A percentile compares a stretch with the other conserved stretches of the same genome.
Conservation (phyloP, 192 early-diverging fungal genomes). For the Mortierella antarctica region DNA sequence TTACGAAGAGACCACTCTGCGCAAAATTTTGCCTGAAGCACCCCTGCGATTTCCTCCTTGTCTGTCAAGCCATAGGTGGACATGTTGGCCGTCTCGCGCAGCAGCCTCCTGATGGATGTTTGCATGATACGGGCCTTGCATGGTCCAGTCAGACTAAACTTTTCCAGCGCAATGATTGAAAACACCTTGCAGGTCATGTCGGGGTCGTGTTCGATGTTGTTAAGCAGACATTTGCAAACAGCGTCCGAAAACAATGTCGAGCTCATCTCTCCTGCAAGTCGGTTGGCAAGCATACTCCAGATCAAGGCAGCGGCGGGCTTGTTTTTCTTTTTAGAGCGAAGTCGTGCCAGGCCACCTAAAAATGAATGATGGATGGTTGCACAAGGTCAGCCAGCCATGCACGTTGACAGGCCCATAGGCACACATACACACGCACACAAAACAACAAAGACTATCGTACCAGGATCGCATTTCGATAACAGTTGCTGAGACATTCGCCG, state of each 20-base stretch:
- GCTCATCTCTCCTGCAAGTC: slow-evolving; percentile 66
- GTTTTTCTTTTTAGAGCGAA: slow-evolving; percentile 46
- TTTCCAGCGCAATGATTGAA: slow-evolving; percentile 66
- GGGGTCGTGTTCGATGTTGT: slow-evolving; percentile 52
- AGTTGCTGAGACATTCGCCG: slow-evolving; percentile 54
- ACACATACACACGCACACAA: not conserved
- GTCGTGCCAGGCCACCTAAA: slow-evolving; percentile 23
- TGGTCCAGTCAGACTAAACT: slow-evolving; percentile 65
- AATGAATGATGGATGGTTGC: not conserved
- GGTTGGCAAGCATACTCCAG: slow-evolving; percentile 65
- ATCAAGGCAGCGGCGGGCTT: slow-evolving; percentile 62
- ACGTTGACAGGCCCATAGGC: not conserved
- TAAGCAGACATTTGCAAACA: slow-evolving; percentile 58
- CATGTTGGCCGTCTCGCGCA: slow-evolving; percentile 34
- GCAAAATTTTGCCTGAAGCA: slow-evolving; percentile 60
- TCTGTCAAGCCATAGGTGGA: slow-evolving; percentile 29
- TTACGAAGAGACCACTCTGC: slow-evolving; percentile 63
- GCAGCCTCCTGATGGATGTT: slow-evolving; percentile 32
- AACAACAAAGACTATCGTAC: slow-evolving; percentile 5
- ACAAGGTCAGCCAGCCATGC: not conserved
- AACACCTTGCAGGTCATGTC: slow-evolving; percentile 61
- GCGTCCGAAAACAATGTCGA: slow-evolving; percentile 56
- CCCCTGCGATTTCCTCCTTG: slow-evolving; percentile 37
- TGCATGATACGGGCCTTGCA: slow-evolving; percentile 53
- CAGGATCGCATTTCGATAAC: slow-evolving; percentile 56